Base-by-base conservation (phyloP, 805 yeast species). In the Monosporozyma aerobia region DNA sequence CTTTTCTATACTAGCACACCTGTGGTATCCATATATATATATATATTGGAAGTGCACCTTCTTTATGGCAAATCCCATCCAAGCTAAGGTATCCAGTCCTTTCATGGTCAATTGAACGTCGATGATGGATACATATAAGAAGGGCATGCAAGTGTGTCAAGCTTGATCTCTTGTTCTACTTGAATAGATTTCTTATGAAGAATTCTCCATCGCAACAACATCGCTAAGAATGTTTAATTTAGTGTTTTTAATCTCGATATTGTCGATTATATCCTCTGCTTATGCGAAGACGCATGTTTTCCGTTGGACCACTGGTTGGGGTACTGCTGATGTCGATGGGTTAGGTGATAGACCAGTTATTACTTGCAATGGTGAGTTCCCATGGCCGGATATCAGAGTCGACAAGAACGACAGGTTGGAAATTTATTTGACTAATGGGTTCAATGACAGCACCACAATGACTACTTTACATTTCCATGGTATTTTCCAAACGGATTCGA, bases 391-490 rank as follows among this genome's bases (percentile, higher is more conserved):
- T 51, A 71, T 92, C 59, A 74, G 79, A 48, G 90, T 87, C 57
- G 76, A 78, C 59, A 83, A 80, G 65, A 95, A 95, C 60, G 99
- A 94, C 70, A 76, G 85, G 13, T 76, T 94, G 50, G 69, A 83
- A 53, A 72, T 89, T 41, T 80, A 84, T 62, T 76, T 92, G 70
- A 81, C 79, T 57, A 94, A 94, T 65, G 89, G 88, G 32, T 79
- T 90, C 52, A 60, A 58, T 43, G 79, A 80, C 63, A 75, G 79
- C 50, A 83, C 82, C 71, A 87, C 96, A 43, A 87, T 96, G 44
- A 64, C 69, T 6, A 72, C 92, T 6, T 69, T 92, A 62, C 99
- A 94, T 72, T 88, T 89, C 82, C 99, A 92, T 71, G 99, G 99
- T 53, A 65, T 94, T 65, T 94, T 86, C 81, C 76, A 72, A 57